Evolutionary conservation across 2,329 filamentous ascomycete species (phyloP).

Genomic region (Fusarium paranaense): DNA sequence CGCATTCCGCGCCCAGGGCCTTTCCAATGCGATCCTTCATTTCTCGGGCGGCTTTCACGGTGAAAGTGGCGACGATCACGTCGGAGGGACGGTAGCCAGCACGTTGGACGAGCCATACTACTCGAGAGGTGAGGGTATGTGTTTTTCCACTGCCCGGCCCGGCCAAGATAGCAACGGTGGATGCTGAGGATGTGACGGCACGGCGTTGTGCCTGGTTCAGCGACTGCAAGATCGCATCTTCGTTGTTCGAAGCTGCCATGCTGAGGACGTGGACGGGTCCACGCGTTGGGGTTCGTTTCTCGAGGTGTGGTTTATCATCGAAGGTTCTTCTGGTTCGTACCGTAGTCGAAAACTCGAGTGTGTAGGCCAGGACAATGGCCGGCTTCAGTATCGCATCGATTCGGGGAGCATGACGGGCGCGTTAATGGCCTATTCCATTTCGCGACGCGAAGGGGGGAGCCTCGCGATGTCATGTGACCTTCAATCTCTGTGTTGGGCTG

Average conservation of each 20-base stretch:
- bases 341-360: neutral
- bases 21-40: conserved; percentile 90
- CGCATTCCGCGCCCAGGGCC: conserved; percentile 81
- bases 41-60: conserved; percentile 91
- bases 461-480: conserved; percentile 33
- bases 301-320: conserved; percentile 21
- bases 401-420: conserved; percentile 6
- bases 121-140: conserved; percentile 91
- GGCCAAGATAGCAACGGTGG: conserved; percentile 74
- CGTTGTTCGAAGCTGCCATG: conserved; percentile 43
- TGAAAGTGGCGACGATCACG: conserved; percentile 96
- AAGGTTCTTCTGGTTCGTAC: conserved; percentile 2
- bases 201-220: conserved; percentile 67
- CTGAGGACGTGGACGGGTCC: conserved; percentile 35
- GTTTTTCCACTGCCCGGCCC: conserved; percentile 87
- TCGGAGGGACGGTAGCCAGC: conserved; percentile 82
- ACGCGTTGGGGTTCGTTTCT: conserved; percentile 30
- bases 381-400: neutral
- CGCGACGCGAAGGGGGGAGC: conserved; percentile 18
- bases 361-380: neutral
- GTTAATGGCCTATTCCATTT: neutral
- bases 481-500: neutral
- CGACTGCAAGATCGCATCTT: conserved; percentile 56
- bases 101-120: conserved; percentile 86
- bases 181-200: conserved; percentile 64